Percentiles rank a stretch among this genome's conserved stretches.
Evolutionary conservation across 345 rosid genomes (phyloP).

Genomic region (Arabidopsis thaliana): TAIR10.1 NC_003076.8:2820501-2821000

Average conservation of each 20-base stretch:
- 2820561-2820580: neutral
- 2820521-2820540: conserved; percentile 21
- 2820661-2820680: conserved; percentile 61
- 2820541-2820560: neutral
- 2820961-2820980: conserved; percentile 44
- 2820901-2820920: conserved; percentile 85
- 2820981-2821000: conserved; percentile 69
- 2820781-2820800: conserved; percentile 82
- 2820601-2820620: conserved; percentile 18
- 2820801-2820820: conserved; percentile 75
- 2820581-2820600: neutral
- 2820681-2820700: conserved; percentile 94
- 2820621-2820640: neutral
- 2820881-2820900: conserved; percentile 94
- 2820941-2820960: conserved; percentile 50
- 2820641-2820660: neutral
- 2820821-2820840: conserved; percentile 97
- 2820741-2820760: conserved; percentile 84
- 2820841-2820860: conserved; percentile 74
- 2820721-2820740: conserved; percentile 99
- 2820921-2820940: conserved; percentile 62
- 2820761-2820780: conserved; percentile 98
- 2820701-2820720: conserved; percentile 84
- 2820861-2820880: conserved; percentile 95
- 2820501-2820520: neutral